Conservation (phyloP, 2,329 filamentous ascomycete genomes). For the Huntiella decipiens region DNA sequence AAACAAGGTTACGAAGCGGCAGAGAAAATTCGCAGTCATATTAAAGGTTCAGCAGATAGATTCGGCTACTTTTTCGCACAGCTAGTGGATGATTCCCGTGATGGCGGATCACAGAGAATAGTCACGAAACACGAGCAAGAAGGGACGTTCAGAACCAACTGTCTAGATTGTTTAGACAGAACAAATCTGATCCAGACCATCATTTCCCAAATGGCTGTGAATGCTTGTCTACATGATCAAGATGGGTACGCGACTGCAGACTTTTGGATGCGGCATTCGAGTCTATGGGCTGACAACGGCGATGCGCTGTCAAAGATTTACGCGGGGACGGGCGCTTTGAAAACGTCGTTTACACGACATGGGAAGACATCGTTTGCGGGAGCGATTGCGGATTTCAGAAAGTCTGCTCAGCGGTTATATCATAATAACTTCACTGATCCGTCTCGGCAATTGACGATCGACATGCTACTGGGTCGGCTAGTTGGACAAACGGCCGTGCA, state of each 20-base stretch:
- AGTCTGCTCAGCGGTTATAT: slow-evolving; percentile 83
- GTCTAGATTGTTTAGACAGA: slow-evolving; percentile 83
- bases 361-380: slow-evolving; percentile 94
- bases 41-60: slow-evolving; percentile 59
- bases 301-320: slow-evolving; percentile 90
- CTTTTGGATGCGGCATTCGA: slow-evolving; percentile 84
- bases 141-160: slow-evolving; percentile 91
- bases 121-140: slow-evolving; percentile 74
- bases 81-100: slow-evolving; percentile 38
- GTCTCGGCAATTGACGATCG: slow-evolving; percentile 80
- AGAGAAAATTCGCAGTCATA: slow-evolving; percentile 60
- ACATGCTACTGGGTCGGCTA: slow-evolving; percentile 70
- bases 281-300: slow-evolving; percentile 91
- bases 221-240: slow-evolving; percentile 61
- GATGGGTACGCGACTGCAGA: slow-evolving; percentile 52
- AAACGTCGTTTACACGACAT: slow-evolving; percentile 81
- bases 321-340: slow-evolving; percentile 85
- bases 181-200: slow-evolving; percentile 95
- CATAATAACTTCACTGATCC: slow-evolving; percentile 98
- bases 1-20: slow-evolving; percentile 79
- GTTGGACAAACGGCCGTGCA: slow-evolving; percentile 70
- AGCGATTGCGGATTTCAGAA: slow-evolving; percentile 83
- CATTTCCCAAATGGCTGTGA: slow-evolving; percentile 81
- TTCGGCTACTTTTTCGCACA: slow-evolving; percentile 89
- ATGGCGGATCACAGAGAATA: slow-evolving; percentile 21